Percentiles rank a stretch among this genome's conserved stretches.
Evolutionary conservation across 1,139 yeast genomes (phyloP).

Genomic region (Saccharomycopsis hybrid): DNA sequence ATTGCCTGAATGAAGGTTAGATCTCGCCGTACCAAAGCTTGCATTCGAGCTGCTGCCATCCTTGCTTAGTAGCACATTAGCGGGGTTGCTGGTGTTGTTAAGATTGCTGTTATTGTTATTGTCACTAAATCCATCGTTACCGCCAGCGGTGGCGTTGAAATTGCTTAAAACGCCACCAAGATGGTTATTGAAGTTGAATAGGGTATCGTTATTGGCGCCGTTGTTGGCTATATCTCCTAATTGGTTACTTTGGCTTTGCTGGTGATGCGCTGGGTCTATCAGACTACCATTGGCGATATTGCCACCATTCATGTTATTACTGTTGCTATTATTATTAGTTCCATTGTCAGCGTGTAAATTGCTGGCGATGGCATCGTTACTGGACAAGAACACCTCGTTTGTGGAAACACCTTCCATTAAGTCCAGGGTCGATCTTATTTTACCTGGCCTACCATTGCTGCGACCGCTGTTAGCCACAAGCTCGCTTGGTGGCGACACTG

Average conservation of each 20-base stretch:
- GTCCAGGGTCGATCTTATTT: slow-evolving; percentile 7
- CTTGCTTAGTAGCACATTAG: background rate
- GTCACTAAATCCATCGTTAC: background rate
- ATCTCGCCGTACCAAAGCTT: background rate
- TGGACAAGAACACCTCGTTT: slow-evolving; percentile 73
- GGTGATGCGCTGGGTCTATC: slow-evolving; percentile 15
- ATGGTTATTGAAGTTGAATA: background rate
- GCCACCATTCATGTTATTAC: slow-evolving; percentile 7
- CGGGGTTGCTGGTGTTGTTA: background rate
- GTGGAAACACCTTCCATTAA: slow-evolving; percentile 75
- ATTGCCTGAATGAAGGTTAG: background rate
- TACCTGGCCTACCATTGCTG: no score
- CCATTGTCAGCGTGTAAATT: slow-evolving; percentile 9
- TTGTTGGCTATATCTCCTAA: slow-evolving; percentile 9
- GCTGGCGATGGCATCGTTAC: slow-evolving; percentile 26
- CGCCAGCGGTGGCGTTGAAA: background rate
- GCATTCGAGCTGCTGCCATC: background rate
- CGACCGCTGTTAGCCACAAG: background rate
- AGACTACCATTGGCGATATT: slow-evolving; percentile 22
- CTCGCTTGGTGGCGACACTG: slow-evolving; percentile 53
- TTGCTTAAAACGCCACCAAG: no score
- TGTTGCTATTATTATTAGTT: slow-evolving; percentile 7
- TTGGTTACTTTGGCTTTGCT: background rate
- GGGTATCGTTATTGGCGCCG: slow-evolving; percentile 11
- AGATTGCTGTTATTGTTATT: background rate